phyloP scores from a whole-genome alignment of 495 filamentous ascomycete species.

The Neurospora cerealis region DNA sequence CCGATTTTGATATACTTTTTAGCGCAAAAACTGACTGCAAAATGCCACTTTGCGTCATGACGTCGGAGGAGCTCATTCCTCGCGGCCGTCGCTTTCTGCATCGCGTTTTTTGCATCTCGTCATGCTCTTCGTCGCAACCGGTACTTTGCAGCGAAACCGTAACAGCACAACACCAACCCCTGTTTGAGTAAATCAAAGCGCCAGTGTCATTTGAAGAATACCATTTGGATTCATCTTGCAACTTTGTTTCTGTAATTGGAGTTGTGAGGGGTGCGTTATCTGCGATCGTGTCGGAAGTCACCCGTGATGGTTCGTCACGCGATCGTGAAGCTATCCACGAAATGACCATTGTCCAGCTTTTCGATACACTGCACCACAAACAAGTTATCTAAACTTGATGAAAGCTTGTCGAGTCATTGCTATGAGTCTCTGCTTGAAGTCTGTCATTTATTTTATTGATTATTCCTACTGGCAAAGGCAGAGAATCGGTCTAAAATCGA shows the following conservation, averaged over 20 bases:
- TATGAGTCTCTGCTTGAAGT: not conserved
- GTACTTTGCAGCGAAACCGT: slow-evolving; percentile 25
- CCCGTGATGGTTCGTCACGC: slow-evolving; percentile 9
- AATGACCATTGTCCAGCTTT: not conserved
- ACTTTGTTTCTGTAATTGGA: slow-evolving; percentile 1
- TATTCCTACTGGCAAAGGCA: not conserved
- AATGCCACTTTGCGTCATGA: not conserved
- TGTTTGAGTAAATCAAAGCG: slow-evolving; percentile 15
- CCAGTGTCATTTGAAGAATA: slow-evolving; percentile 11
- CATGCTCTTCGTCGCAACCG: slow-evolving; percentile 3
- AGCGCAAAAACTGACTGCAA: not conserved
- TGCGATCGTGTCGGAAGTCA: slow-evolving; percentile 11
- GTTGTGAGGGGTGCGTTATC: not conserved
- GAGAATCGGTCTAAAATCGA: not conserved
- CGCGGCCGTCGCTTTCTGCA: slow-evolving; percentile 4
- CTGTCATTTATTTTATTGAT: not conserved
- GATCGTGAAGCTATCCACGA: slow-evolving; percentile 34
- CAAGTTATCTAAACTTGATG: not conserved
- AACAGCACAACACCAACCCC: slow-evolving; percentile 20
- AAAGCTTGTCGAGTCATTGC: not conserved
- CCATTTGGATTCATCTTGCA: slow-evolving; percentile 12
- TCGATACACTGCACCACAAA: not conserved
- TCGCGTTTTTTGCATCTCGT: slow-evolving; percentile 20
- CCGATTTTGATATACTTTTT: slow-evolving; percentile 17
- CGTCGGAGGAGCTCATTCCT: not conserved